These are phyloP conservation scores for Penicillium sp. DNA, from an alignment of 2,329 filamentous ascomycete genomes.

Conservation along the genomic window DNA sequence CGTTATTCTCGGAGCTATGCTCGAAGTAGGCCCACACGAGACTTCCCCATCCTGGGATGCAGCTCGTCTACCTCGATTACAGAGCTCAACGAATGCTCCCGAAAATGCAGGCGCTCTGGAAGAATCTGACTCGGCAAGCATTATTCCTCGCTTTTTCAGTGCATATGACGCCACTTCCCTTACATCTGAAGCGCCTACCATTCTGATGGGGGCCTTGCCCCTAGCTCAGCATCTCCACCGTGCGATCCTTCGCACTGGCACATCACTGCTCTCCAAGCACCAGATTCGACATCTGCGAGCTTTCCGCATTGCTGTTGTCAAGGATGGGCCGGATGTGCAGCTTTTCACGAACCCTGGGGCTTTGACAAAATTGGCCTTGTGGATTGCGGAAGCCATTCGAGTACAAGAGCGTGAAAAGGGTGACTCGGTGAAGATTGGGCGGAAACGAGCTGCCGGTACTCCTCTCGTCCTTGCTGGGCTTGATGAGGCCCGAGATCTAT, in stretches of 20 bases:
- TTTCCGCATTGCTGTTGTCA: slow-evolving; percentile 94
- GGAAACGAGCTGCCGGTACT: slow-evolving; percentile 56
- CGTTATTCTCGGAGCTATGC: slow-evolving; percentile 85
- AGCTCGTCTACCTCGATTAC: slow-evolving; percentile 27
- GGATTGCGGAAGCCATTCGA: slow-evolving; percentile 88
- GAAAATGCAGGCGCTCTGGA: slow-evolving; percentile 19
- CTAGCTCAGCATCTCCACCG: slow-evolving; percentile 87
- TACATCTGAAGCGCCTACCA: slow-evolving; percentile 44
- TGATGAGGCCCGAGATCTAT: slow-evolving; percentile 83
- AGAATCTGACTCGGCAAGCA: slow-evolving; percentile 31
- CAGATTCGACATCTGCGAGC: slow-evolving; percentile 90
- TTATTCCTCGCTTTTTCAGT: slow-evolving; percentile 55
- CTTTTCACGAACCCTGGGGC: slow-evolving; percentile 92
- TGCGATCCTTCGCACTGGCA: slow-evolving; percentile 90
- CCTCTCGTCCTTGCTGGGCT: slow-evolving; percentile 88
- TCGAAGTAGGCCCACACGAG: slow-evolving; percentile 72
- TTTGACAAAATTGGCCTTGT: slow-evolving; percentile 87
- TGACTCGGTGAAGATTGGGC: slow-evolving; percentile 57
- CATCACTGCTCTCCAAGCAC: slow-evolving; percentile 85
- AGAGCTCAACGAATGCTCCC: slow-evolving; percentile 17
- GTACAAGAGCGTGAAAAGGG: slow-evolving; percentile 86
- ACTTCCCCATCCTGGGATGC: slow-evolving; percentile 34
- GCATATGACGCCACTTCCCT: slow-evolving; percentile 59
- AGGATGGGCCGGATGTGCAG: slow-evolving; percentile 87
- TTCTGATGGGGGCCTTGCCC: slow-evolving; percentile 73